Percentiles rank a stretch among this genome's conserved stretches.
phyloP scores from a whole-genome alignment of 306 rosid genomes.

The Vigna radiata region DNA sequence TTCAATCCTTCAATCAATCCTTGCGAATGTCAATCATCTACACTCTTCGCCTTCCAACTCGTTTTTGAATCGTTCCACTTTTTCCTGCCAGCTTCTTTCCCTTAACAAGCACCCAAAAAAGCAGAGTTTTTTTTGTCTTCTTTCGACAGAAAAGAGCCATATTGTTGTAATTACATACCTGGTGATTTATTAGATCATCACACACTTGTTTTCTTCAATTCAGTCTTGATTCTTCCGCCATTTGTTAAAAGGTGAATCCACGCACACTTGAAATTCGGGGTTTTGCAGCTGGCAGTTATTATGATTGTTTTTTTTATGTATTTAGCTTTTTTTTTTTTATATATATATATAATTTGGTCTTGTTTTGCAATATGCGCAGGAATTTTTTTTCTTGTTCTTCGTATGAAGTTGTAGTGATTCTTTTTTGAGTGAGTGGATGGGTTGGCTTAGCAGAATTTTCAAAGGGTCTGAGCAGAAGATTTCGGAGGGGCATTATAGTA shows the following conservation, averaged over 20 bases:
- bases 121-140: no score
- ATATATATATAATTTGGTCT: neutral
- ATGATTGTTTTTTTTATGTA: neutral
- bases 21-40: constrained; percentile 44
- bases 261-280: constrained; percentile 24
- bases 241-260: constrained; percentile 62
- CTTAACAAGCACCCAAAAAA: neutral
- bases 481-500: constrained; percentile 68
- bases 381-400: neutral
- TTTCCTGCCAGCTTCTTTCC: neutral
- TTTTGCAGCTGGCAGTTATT: constrained; percentile 38
- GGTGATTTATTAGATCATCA: constrained; percentile 20
- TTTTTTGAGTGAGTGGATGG: constrained; percentile 54
- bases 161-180: neutral
- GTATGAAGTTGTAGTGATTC: constrained; percentile 55
- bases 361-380: constrained; percentile 57
- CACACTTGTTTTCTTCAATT: neutral
- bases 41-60: constrained; percentile 14
- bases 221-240: constrained; percentile 54
- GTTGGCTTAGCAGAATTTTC: constrained; percentile 84
- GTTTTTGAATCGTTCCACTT: constrained; percentile 42
- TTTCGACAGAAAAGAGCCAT: neutral
- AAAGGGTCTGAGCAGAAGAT: constrained; percentile 74
- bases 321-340: neutral
- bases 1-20: neutral